phyloP scores from a whole-genome alignment of 2,329 filamentous ascomycete species.

The Penicillium sp. region DNA sequence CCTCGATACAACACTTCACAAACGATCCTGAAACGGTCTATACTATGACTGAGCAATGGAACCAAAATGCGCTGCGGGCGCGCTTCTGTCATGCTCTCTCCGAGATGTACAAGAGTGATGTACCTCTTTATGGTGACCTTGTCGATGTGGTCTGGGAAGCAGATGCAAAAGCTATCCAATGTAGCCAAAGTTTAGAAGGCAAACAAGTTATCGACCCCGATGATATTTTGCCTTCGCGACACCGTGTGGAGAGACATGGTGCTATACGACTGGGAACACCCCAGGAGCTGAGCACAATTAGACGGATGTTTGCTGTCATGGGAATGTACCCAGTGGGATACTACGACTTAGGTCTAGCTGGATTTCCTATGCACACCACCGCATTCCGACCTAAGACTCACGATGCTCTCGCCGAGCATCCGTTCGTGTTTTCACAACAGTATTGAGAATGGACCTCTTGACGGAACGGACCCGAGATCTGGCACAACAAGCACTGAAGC shows the following conservation, averaged over 20 bases:
- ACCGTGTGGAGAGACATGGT: slow-evolving; percentile 45
- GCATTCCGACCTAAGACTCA: slow-evolving; percentile 48
- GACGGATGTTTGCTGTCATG: slow-evolving; percentile 49
- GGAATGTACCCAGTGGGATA: slow-evolving; percentile 54
- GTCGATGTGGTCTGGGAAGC: slow-evolving; percentile 32
- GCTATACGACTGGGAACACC: slow-evolving; percentile 52
- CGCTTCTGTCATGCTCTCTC: slow-evolving; percentile 34
- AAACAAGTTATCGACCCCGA: slow-evolving; percentile 17
- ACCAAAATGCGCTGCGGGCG: slow-evolving; percentile 28
- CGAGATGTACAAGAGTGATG: slow-evolving; percentile 37
- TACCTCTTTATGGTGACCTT: slow-evolving; percentile 35
- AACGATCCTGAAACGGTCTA: background rate
- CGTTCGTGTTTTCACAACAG: slow-evolving; percentile 49
- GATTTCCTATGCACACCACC: slow-evolving; percentile 54
- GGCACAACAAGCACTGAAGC: slow-evolving; percentile 34
- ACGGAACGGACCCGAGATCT: slow-evolving; percentile 32
- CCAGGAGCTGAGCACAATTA: slow-evolving; percentile 45
- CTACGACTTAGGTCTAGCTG: slow-evolving; percentile 51
- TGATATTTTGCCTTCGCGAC: slow-evolving; percentile 24
- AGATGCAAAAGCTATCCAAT: slow-evolving; percentile 23
- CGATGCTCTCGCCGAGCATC: slow-evolving; percentile 41
- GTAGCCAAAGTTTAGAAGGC: slow-evolving; percentile 4
- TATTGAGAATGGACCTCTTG: slow-evolving; percentile 46
- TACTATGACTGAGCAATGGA: slow-evolving; percentile 16
- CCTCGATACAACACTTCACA: background rate